phyloP scores from a whole-genome alignment of 495 filamentous ascomycete genomes.

The Chaetomium cochliodes region DNA sequence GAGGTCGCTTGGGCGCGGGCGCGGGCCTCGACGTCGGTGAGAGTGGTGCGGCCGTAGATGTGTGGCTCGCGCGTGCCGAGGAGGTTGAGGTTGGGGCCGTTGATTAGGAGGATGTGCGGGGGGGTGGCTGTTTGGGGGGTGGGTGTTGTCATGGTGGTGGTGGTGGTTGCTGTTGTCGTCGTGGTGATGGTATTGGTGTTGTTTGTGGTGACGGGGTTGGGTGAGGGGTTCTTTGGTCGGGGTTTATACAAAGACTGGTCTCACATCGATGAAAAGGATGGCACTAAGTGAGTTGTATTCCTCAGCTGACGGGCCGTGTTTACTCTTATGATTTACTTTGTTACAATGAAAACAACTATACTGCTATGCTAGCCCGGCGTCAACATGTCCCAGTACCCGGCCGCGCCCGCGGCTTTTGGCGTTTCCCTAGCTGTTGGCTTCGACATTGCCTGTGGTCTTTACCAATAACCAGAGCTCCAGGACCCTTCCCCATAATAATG shows the following conservation, averaged over 20 bases:
- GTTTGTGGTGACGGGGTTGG: neutral
- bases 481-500: neutral
- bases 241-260: too few species aligned
- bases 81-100: constrained; percentile 79
- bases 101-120: constrained; percentile 68
- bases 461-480: neutral
- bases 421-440: neutral
- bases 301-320: neutral
- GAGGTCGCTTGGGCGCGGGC: constrained; percentile 45
- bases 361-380: neutral
- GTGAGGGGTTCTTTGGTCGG: too few species aligned
- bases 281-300: too few species aligned
- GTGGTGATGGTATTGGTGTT: neutral
- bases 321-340: neutral
- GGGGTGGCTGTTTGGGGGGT: constrained; percentile 28
- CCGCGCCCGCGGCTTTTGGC: too few species aligned
- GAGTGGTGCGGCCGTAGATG: constrained; percentile 65
- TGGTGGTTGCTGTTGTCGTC: constrained; percentile 15
- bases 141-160: neutral
- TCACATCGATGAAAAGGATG: too few species aligned
- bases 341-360: neutral
- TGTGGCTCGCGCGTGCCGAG: constrained; percentile 69
- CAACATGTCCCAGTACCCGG: neutral
- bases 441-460: neutral
- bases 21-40: constrained; percentile 54